These are phyloP conservation scores for Colletotrichum sp. DNA, from an alignment of 2,329 filamentous ascomycete genomes.

Conservation along the genomic window DNA sequence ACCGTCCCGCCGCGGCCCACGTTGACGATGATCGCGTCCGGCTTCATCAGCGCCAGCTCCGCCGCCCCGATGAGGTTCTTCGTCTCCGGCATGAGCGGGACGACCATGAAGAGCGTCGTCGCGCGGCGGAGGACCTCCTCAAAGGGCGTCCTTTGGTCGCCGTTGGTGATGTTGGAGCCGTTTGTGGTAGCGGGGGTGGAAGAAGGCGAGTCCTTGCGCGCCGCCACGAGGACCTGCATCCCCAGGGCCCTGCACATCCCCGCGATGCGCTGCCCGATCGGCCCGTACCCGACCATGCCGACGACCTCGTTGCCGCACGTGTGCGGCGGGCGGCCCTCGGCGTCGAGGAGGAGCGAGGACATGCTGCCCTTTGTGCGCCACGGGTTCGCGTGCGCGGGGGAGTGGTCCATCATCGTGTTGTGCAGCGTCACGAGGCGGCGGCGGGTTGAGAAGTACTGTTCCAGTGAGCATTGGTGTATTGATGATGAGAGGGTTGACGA, in stretches of 20 bases:
- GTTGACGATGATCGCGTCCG: slow-evolving; percentile 29
- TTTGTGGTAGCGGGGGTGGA: neutral
- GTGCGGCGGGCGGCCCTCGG: slow-evolving; percentile 25
- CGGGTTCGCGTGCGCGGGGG: slow-evolving; percentile 2
- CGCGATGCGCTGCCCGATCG: slow-evolving; percentile 26
- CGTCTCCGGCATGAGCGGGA: slow-evolving; percentile 25
- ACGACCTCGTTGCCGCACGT: slow-evolving; percentile 30
- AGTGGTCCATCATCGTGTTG: slow-evolving; percentile 21
- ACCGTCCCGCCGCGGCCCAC: slow-evolving; percentile 38
- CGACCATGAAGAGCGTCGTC: slow-evolving; percentile 28
- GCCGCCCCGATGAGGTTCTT: slow-evolving; percentile 20
- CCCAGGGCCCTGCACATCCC: slow-evolving; percentile 25
- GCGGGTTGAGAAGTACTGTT: slow-evolving; percentile 25
- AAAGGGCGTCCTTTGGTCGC: slow-evolving; percentile 11
- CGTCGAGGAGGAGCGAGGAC: slow-evolving; percentile 20
- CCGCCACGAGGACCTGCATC: slow-evolving; percentile 27
- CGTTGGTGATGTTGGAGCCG: neutral
- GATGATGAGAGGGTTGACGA: neutral
- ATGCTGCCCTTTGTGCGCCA: slow-evolving; percentile 23
- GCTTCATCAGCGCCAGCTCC: slow-evolving; percentile 22
- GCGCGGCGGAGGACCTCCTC: slow-evolving; percentile 24
- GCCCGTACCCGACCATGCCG: slow-evolving; percentile 31
- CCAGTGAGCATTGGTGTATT: neutral
- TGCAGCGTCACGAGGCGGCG: slow-evolving; percentile 24
- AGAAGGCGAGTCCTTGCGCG: slow-evolving; percentile 20